Base-by-base conservation (phyloP, 768 basidiomycete genomes). In the Postia placenta region DNA sequence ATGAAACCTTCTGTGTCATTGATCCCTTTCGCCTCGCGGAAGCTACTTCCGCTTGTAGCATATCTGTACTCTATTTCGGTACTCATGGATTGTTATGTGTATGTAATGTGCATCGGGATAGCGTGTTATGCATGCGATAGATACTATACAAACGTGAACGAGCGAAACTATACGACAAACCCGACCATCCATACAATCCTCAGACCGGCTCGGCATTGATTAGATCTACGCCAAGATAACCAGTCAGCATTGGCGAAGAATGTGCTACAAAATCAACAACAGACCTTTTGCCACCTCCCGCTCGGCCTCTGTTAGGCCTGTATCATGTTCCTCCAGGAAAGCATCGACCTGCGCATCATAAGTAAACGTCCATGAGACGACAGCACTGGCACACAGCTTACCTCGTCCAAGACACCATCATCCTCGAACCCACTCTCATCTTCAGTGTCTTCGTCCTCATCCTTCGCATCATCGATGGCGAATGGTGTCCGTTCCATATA, bases 401-500 rank as follows among this genome's bases (percentile, higher is more conserved):
- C 89, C 75, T 95, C 93, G 60, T 94, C 90, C 83, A 97, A 78
- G 41, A 94, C 90, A 49, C 80, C 81, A 53, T 85, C 83, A 48
- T 85, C 83, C 40, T 79, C 82, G 43, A 64, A 71, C 19, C 67
- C 74, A 33, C 51, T 56, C 43, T 74, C 80, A 12, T 69, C 70
- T 23, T 79, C 81, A 4, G 74, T 79, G 24, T 69, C 68, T 62
- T 88, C 86, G 0, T 88, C 89, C 11, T 86, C 87, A 49, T 91
- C 89, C 45, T 83, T 85, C 3, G 85, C 90, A 66, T 93, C 92
- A 61, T 99, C 96, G 51, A 98, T 96, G n/a, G 92, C 92, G 64
- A 99, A 99, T 55, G 87, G 85, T 22, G 91, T 92, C 37, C 95
- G 74, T 63, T 95, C 89, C 85, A 94, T 85, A 40, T 92, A 44